Evolutionary conservation across 345 rosid species (phyloP), one percentile per base, ranked within the genome.

Genomic region (Citrus sp.): DNA sequence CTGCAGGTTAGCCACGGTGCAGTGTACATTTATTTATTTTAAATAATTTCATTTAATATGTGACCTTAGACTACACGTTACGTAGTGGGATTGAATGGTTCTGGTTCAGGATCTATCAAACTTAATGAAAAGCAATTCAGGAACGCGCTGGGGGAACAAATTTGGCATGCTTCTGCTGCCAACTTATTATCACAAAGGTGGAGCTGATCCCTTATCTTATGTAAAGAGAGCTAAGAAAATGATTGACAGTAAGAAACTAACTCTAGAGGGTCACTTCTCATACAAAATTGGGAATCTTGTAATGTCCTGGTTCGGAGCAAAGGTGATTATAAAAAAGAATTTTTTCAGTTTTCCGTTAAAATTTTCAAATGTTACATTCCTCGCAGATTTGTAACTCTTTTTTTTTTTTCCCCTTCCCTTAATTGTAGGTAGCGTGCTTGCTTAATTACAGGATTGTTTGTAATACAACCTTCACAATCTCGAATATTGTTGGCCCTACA

Each of bases 81-180:
- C 21, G 2, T 54, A 19, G 0, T 19, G n/a, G 24, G 68, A 22
- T 40, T 70, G 6, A 54, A 7, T 65, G 49, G 59, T n/a, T 10
- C 2, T 24, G 10, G 6, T 8, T 1, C 85, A 88, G 91, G 92
- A 90, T 5, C 21, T 84, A 9, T 67, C 85, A 5, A 60, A 87
- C 2, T 46, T 85, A 84, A 78, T 80, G 89, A 42, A 77, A 56
- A 51, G 40, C 76, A 78, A 77, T 73, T 80, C 87, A 1, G 38
- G 76, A 34, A 25, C 78, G 0, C 64, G 77, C 14, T 89, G 91
- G 91, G 96, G 96, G 0, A 92, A 92, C 85, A 85, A 74, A 80
- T 85, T 92, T 59, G 93, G 93, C 7, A 72, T 87, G 7, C 51
- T 87, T 42, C 87, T 88, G 9, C 80, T 92, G 3, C 96, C 96